Base-by-base conservation (phyloP, 768 basidiomycete genomes). In the Pisolithus albus region DNA sequence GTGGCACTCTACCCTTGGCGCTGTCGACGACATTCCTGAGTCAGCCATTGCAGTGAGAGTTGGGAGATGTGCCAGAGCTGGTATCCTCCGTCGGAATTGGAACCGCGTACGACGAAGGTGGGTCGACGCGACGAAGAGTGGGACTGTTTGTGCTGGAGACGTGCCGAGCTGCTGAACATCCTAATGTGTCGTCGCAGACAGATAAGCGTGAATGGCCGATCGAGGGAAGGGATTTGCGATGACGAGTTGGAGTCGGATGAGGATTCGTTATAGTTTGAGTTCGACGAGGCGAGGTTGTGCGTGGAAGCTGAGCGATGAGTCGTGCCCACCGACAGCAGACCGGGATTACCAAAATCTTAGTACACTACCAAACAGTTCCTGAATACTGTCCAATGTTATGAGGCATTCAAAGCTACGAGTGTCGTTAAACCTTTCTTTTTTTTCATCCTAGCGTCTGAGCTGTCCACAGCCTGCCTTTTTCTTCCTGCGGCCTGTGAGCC, bases 1-100 rank as follows among this genome's bases (percentile, higher is more conserved):
- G 68, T 46, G 77, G 72, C 44, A 85, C 71, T 10, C 77, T 64
- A 15, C 68, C 74, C 38, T 76, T 74, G 46, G 89, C 79, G 58
- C 84, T 85, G 30, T 82, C 78, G 4, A 93, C 64, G 18, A 90
- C 90, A 56, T 93, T 93, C 61, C 85, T 85, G 45, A 92, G 73
- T 9, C 90, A 90, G 15, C 88, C 88, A 57, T 92, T 92, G 59
- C 85, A 82, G 57, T 86, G 86, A 0, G 81, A 75, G 60, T 89
- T 91, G n/a, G 72, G 70, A 9, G 32, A 78, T 66, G 51, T 80
- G 73, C 70, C 71, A 81, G 7, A 69, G 60, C 23, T 61, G 59
- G 55, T 59, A 60, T 9, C 54, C 59, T 46, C 60, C 51, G 16
- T 57, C 59, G 13, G 70, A 78, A 28, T 74, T 71, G 18, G 61